These are phyloP conservation scores for Neurospora discreta DNA, from an alignment of 495 filamentous ascomycete species.

Conservation along the genomic window DNA sequence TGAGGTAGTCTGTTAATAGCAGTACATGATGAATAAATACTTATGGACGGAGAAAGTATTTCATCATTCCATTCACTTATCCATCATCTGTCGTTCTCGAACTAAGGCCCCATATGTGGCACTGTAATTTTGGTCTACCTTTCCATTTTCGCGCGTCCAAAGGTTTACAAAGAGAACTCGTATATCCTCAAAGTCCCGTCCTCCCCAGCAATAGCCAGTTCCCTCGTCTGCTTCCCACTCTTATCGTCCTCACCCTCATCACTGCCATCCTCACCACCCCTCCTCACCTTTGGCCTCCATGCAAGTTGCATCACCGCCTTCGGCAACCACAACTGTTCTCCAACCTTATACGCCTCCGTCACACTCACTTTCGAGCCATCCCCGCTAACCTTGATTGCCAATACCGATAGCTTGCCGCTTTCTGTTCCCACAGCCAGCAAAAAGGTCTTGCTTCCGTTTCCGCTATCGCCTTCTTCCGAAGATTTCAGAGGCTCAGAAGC, in stretches of 20 bases:
- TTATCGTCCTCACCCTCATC: not conserved
- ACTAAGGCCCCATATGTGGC: not conserved
- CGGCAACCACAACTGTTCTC: conserved; percentile 43
- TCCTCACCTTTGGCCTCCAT: conserved; percentile 51
- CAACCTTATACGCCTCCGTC: conserved; percentile 32
- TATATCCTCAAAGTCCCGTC: conserved; percentile 73
- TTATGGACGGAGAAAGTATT: not conserved
- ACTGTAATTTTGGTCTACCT: not conserved
- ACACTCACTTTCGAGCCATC: conserved; percentile 33
- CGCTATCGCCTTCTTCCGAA: too few relatives aligned
- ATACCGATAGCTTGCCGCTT: conserved; percentile 39
- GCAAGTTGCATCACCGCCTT: conserved; percentile 63
- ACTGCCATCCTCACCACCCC: conserved; percentile 1
- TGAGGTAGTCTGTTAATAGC: not conserved
- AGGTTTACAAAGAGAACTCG: conserved; percentile 28
- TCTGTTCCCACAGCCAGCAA: conserved; percentile 61
- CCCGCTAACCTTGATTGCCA: conserved; percentile 20
- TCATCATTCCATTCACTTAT: not conserved
- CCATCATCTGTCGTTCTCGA: not conserved
- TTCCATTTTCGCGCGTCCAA: not conserved
- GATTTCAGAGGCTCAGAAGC: conserved; percentile 6
- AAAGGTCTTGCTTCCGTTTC: conserved; percentile 11
- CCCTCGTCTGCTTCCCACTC: conserved; percentile 17
- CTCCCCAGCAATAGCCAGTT: conserved; percentile 73
- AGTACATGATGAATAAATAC: not conserved